Percentiles rank a stretch among this genome's conserved stretches.
Evolutionary conservation across 2,329 filamentous ascomycete genomes (phyloP).

Genomic region (Fusarium oxysporum): DNA sequence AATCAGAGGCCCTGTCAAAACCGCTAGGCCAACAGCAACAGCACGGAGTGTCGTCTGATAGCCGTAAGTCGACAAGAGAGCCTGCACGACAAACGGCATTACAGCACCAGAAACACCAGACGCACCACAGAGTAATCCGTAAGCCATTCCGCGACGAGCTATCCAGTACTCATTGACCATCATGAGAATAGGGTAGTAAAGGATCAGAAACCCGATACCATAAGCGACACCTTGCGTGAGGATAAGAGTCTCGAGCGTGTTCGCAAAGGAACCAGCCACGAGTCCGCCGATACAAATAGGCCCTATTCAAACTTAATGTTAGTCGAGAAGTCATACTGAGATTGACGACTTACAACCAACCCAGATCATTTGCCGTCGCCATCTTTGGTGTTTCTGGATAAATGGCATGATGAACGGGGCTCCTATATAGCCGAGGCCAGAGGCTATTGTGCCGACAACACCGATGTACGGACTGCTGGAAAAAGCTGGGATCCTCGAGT

Average conservation of each 20-base stretch:
- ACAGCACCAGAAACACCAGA: background rate
- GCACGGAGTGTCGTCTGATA: too few species aligned
- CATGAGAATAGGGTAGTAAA: background rate
- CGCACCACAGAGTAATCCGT: accelerated
- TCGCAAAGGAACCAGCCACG: background rate
- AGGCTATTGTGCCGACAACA: background rate
- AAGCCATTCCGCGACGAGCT: background rate
- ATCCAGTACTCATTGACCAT: background rate
- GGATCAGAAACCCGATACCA: background rate
- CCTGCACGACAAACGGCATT: background rate
- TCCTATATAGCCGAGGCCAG: background rate
- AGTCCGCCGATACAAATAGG: background rate
- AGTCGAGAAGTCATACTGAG: too few species aligned
- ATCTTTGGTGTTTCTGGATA: background rate
- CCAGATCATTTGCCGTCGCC: background rate
- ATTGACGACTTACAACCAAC: background rate
- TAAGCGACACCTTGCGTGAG: background rate
- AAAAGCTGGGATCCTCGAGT: background rate
- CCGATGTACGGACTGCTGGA: background rate
- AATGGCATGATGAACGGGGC: background rate
- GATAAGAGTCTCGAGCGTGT: background rate
- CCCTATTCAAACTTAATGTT: too few species aligned
- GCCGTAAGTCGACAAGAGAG: background rate
- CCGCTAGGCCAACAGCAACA: background rate
- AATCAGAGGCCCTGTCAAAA: background rate